Evolutionary conservation across 2,329 filamentous ascomycete species (phyloP).

Genomic region (Cadophora gregata): DNA sequence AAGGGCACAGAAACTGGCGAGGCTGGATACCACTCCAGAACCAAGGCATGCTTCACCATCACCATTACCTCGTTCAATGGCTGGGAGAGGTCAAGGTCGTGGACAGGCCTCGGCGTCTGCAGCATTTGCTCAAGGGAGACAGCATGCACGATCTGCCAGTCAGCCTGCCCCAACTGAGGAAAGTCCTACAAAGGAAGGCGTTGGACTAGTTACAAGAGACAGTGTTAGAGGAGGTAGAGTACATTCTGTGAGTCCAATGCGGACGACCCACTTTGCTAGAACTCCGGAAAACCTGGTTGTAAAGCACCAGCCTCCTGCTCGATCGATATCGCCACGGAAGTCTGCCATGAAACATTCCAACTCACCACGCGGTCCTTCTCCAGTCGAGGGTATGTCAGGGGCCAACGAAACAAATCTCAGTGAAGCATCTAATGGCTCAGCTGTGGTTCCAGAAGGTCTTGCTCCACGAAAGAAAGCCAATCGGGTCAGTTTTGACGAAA

Average conservation of each 20-base stretch:
- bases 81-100: conserved; percentile 37
- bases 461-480: conserved; percentile 65
- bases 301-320: conserved; percentile 71
- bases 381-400: conserved; percentile 52
- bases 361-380: conserved; percentile 58
- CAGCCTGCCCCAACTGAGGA: conserved; percentile 32
- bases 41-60: conserved; percentile 38
- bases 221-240: conserved; percentile 44
- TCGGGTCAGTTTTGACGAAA: conserved; percentile 78
- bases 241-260: conserved; percentile 63
- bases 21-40: conserved; percentile 22
- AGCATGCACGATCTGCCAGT: conserved; percentile 35
- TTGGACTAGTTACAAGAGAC: conserved; percentile 35
- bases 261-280: conserved; percentile 70
- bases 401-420: conserved; percentile 43
- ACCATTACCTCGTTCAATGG: conserved; percentile 35
- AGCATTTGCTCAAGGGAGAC: conserved; percentile 31
- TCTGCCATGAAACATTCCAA: conserved; percentile 74
- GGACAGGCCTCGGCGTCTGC: conserved; percentile 37
- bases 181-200: conserved; percentile 15
- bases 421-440: conserved; percentile 50
- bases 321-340: conserved; percentile 78
- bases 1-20: conserved; percentile 20
- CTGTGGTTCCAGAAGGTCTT: conserved; percentile 34
- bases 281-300: conserved; percentile 60